Conservation (phyloP, 345 rosid genomes). For the Arabidopsis thaliana region DNA sequence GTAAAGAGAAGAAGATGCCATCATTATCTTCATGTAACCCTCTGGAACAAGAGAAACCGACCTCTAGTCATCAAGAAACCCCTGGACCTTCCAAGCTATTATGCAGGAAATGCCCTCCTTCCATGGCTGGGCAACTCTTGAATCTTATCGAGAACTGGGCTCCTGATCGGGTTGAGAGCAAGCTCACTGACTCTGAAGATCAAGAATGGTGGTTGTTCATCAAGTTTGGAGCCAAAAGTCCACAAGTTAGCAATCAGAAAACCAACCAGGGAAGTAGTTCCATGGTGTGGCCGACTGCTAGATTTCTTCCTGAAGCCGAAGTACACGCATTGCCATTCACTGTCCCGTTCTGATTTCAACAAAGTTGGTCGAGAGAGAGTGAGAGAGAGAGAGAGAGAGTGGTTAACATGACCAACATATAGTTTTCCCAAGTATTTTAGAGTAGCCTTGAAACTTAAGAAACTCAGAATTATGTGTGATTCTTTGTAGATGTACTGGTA, state of each 20-base stretch:
- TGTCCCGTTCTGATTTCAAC: conserved; percentile 49
- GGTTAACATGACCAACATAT: conserved; percentile 15
- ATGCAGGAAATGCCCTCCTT: conserved; percentile 42
- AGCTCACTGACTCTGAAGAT: conserved; percentile 39
- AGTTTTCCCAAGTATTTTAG: conserved; percentile 21
- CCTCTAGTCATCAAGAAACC: conserved; percentile 13
- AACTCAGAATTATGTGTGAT: conserved; percentile 19
- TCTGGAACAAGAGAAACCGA: neutral
- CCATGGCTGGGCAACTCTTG: conserved; percentile 31
- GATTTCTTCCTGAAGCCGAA: conserved; percentile 52
- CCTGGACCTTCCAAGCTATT: conserved; percentile 7
- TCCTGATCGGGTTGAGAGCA: conserved; percentile 42
- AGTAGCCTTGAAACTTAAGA: neutral
- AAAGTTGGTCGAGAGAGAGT: conserved; percentile 30
- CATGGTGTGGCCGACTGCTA: conserved; percentile 42
- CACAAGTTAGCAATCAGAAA: conserved; percentile 21
- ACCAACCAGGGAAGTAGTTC: conserved; percentile 15
- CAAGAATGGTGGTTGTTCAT: conserved; percentile 46
- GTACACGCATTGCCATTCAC: conserved; percentile 60
- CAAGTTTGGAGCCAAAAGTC: conserved; percentile 20
- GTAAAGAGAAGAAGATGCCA: neutral
- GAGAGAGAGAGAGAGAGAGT: conserved; percentile 15
- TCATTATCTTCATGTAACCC: neutral
- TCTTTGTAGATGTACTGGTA: conserved; percentile 14
- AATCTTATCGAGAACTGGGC: conserved; percentile 55